Percentiles rank a stretch among this genome's conserved stretches.
These are phyloP conservation scores for Hericium erinaceus DNA, from an alignment of 768 basidiomycete species.

Conservation along the genomic window DNA sequence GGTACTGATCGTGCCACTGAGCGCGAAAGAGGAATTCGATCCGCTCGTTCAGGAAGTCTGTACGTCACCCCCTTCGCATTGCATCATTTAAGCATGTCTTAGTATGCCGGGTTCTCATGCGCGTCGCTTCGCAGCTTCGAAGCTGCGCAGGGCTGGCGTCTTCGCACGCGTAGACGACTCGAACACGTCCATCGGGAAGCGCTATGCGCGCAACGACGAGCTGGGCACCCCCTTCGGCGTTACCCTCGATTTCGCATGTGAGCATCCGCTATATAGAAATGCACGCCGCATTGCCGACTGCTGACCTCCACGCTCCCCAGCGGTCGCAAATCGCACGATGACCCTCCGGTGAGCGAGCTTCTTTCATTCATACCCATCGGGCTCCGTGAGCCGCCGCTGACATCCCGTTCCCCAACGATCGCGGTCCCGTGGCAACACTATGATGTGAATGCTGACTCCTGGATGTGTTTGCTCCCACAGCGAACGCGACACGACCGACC, in stretches of 20 bases:
- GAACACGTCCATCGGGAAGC: slow-evolving; percentile 89
- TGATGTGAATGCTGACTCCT: neutral
- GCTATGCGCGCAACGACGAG: slow-evolving; percentile 97
- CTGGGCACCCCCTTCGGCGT: slow-evolving; percentile 95
- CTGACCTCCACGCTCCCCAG: slow-evolving; percentile 29
- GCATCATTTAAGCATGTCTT: slow-evolving; percentile 7
- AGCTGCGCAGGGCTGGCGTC: slow-evolving; percentile 81
- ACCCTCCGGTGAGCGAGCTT: slow-evolving; percentile 66
- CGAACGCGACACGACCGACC: slow-evolving; percentile 91
- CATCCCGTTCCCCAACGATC: neutral
- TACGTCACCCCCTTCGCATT: slow-evolving; percentile 30
- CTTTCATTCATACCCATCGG: no score
- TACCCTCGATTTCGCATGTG: slow-evolving; percentile 92
- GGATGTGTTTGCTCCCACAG: slow-evolving; percentile 29
- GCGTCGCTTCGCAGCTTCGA: slow-evolving; percentile 47
- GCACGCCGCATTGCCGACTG: neutral
- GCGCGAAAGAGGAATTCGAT: slow-evolving; percentile 73
- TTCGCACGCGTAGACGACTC: slow-evolving; percentile 95
- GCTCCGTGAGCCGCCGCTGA: neutral
- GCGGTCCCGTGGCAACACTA: neutral
- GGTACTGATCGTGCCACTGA: slow-evolving; percentile 91
- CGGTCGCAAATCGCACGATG: slow-evolving; percentile 86
- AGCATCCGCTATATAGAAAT: slow-evolving; percentile 16
- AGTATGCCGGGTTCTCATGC: neutral
- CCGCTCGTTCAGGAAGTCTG: slow-evolving; percentile 85